Conservation (phyloP, 2,329 filamentous ascomycete genomes). For the Exophiala viscosa region DNA sequence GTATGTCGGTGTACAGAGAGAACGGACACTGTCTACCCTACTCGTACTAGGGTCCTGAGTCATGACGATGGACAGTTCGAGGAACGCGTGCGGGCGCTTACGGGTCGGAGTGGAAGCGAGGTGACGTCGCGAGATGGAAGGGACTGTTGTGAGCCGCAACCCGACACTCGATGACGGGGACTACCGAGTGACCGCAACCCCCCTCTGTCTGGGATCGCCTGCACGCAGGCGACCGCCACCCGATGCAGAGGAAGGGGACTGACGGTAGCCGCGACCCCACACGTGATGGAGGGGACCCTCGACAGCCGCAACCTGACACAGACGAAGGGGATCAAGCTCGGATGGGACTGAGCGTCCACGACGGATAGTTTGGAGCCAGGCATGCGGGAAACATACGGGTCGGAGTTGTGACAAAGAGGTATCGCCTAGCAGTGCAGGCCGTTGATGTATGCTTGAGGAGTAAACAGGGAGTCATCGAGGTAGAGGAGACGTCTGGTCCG, state of each 20-base stretch:
- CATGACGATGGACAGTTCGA: neutral
- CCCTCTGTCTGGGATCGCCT: neutral
- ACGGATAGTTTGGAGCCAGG: slow-evolving; percentile 2
- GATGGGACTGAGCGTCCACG: neutral
- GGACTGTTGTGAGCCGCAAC: no score
- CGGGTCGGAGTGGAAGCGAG: neutral
- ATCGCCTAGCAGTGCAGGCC: slow-evolving; percentile 1
- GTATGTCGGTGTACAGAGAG: slow-evolving; percentile 1
- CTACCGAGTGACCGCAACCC: neutral
- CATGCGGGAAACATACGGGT: slow-evolving; percentile 3
- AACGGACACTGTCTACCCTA: slow-evolving; percentile 3
- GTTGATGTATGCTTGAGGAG: slow-evolving; percentile 5
- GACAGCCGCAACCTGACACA: neutral
- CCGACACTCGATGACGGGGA: neutral
- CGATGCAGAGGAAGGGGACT: neutral
- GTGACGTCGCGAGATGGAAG: neutral
- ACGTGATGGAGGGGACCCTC: no score
- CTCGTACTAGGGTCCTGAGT: neutral
- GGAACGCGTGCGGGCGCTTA: slow-evolving; percentile 1
- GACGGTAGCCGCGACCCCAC: no score
- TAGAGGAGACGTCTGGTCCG: slow-evolving; percentile 1
- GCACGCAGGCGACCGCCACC: neutral
- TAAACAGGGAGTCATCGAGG: slow-evolving; percentile 1
- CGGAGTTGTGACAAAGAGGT: slow-evolving; percentile 3
- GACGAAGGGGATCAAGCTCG: neutral